Evolutionary conservation across 306 rosid genomes (phyloP), one percentile per base, ranked within the genome.

Genomic region (Arachis stenosperma): DNA sequence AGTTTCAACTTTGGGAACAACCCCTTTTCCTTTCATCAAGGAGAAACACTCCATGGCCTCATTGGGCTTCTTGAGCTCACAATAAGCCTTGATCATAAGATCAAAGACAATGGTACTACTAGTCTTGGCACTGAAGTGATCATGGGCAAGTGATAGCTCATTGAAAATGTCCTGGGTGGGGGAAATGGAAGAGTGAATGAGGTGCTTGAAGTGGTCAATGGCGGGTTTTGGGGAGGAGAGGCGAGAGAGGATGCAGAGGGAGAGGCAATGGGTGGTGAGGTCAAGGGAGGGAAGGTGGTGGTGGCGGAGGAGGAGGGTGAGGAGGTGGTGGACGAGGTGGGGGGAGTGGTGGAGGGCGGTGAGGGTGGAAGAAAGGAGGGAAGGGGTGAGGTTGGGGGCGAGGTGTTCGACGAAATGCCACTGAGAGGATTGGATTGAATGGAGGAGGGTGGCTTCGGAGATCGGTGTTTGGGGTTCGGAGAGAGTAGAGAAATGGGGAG

Each of bases 331-430:
- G 67, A 83, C 89, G 5, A 79, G 81, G 1, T 77, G 62, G 0
- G 98, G 98, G 57, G 6, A 75, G 65, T 75, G 66, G 50, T 64
- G 86, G 77, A 93, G 93, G 22, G 64, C 39, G 59, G 57, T 46
- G 10, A 90, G 80, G 67, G 89, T 54, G 12, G 86, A 73, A 5
- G 93, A 82, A 68, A 86, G 62, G 14, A 84, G 73, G 40, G 90
- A 77, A 11, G 97, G 73, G 7, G 88, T 66, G 14, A 88, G 70
- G 36, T 80, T 67, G 12, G 85, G 82, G 0, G 82, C 81, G 40
- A 83, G 56, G 7, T 84, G 96, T 85, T 93, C 44, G 97, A 90
- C 81, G 47, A 85, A 89, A 87, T 90, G 88, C 97, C 98, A 93
- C 80, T 87, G 89, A 81, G 93, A 93, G 63, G 96, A 77, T 8